Evolutionary conservation across 768 basidiomycete genomes (phyloP), one percentile per base, ranked within the genome.

Genomic region (Strobilomyces dryophilus): DNA sequence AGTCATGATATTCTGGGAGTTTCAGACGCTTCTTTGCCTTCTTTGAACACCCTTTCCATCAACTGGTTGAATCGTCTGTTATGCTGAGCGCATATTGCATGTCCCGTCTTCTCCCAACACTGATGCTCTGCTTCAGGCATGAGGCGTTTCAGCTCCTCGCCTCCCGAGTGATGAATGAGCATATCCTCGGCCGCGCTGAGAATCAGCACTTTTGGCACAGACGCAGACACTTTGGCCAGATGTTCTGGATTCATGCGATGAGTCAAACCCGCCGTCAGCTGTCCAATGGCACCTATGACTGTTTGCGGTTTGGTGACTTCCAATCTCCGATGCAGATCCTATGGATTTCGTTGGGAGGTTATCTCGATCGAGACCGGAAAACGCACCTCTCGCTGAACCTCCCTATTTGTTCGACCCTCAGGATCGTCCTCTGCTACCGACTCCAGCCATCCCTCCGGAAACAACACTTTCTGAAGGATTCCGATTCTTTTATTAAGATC

Each of bases 121-220:
- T 80, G 65, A 37, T 82, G 69, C 56, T 82, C 80, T 0, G 81
- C 79, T 47, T 77, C 72, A 1, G 75, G 70, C 86, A 90, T 91
- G 36, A 70, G 60, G 10, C 64, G 64, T 63, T 82, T 81, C 20
- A 92, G 62, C 20, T 74, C 67, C 8, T 66, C 59, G 21, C 83
- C 85, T 49, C 85, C 79, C 8, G 60, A 55, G 0, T 80, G 73
- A 15, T 71, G 60, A 9, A 92, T 76, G 3, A 92, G 66, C 45
- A 78, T 56, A 61, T 91, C 89, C 2, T 80, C 66, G 53, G 86
- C 82, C 3, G 87, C 89, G 0, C 84, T 86, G n/a, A 89, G 61
- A 34, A 81, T 83, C 29, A 76, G 60, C 8, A 89, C 76, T 62
- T 88, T 89, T 11, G 87, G 84, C 20, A 91, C 78, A 4, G 73